phyloP scores from a whole-genome alignment of 2,329 filamentous ascomycete genomes.

The Curvularia eragrostidis region DNA sequence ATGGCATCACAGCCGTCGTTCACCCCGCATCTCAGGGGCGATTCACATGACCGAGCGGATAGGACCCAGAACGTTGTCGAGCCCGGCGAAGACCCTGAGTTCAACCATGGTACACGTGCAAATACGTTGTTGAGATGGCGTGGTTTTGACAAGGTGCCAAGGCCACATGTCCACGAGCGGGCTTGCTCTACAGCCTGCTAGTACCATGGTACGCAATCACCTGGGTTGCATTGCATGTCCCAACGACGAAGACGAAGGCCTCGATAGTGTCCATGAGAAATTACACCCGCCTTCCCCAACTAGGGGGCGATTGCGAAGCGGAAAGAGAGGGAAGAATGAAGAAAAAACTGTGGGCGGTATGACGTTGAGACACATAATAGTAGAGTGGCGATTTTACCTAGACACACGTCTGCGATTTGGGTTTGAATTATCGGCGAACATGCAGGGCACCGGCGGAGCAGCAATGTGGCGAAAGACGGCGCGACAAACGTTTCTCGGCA shows the following conservation, averaged over 20 bases:
- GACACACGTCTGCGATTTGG: background rate
- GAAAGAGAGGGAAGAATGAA: background rate
- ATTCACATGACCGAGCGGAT: background rate
- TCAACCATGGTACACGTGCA: conserved; percentile 15
- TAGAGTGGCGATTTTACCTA: conserved; percentile 4
- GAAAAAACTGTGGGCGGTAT: background rate
- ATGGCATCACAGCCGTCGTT: background rate
- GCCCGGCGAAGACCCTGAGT: conserved; percentile 9
- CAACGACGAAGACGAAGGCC: background rate
- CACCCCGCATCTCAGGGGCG: background rate
- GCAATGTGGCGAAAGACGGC: conserved; percentile 11
- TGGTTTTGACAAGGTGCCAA: conserved; percentile 18
- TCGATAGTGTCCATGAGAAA: background rate
- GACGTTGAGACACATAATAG: conserved; percentile 7
- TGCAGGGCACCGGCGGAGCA: conserved; percentile 17
- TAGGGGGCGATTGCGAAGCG: background rate
- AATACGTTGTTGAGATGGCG: conserved; percentile 6
- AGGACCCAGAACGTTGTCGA: background rate
- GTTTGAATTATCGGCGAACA: conserved; percentile 3
- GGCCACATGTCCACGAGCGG: conserved; percentile 10
- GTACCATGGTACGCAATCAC: conserved; percentile 11
- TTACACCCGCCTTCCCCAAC: background rate
- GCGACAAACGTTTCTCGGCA: conserved; percentile 23
- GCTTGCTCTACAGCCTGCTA: background rate
- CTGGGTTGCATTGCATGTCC: background rate